A percentile compares a stretch with the other conserved stretches of the same genome.
phyloP scores from a whole-genome alignment of 2,329 filamentous ascomycete species.

The Penicillium nordicum region DNA sequence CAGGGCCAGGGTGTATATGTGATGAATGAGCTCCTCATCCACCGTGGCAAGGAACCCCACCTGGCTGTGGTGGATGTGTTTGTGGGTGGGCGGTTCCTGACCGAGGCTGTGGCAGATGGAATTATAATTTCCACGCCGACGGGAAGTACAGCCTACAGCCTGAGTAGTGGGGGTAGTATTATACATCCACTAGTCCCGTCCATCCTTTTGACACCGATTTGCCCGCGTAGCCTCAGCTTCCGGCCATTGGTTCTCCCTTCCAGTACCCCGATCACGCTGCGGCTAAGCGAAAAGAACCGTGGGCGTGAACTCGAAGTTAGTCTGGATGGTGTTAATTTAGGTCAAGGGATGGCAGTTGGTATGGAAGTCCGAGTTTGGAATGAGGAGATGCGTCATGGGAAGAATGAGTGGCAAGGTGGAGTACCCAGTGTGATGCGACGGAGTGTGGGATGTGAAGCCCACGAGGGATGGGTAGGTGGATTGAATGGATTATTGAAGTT shows the following conservation, averaged over 20 bases:
- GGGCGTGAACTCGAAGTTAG: conserved; percentile 74
- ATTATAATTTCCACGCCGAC: conserved; percentile 94
- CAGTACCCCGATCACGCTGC: conserved; percentile 77
- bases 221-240: conserved; percentile 86
- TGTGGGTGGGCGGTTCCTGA: conserved; percentile 83
- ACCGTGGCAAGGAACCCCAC: conserved; percentile 85
- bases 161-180: conserved; percentile 90
- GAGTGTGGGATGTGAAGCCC: conserved; percentile 51
- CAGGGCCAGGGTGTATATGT: conserved; percentile 58
- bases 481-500: conserved; percentile 93
- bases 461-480: conserved; percentile 95
- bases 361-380: conserved; percentile 87
- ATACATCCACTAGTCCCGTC: conserved; percentile 89
- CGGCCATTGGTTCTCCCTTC: conserved; percentile 84
- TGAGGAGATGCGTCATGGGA: conserved; percentile 63
- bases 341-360: conserved; percentile 65
- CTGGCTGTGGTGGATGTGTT: conserved; percentile 88
- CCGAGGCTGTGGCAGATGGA: conserved; percentile 90
- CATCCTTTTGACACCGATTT: conserved; percentile 88
- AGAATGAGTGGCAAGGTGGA: conserved; percentile 65
- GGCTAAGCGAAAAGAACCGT: conserved; percentile 75
- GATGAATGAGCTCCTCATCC: conserved; percentile 93
- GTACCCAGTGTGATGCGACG: conserved; percentile 86
- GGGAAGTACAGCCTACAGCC: conserved; percentile 88
- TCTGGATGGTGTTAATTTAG: conserved; percentile 68